Evolutionary conservation across 345 rosid genomes (phyloP), one percentile per base, ranked within the genome.

Genomic region (Luvunga scandens): DNA sequence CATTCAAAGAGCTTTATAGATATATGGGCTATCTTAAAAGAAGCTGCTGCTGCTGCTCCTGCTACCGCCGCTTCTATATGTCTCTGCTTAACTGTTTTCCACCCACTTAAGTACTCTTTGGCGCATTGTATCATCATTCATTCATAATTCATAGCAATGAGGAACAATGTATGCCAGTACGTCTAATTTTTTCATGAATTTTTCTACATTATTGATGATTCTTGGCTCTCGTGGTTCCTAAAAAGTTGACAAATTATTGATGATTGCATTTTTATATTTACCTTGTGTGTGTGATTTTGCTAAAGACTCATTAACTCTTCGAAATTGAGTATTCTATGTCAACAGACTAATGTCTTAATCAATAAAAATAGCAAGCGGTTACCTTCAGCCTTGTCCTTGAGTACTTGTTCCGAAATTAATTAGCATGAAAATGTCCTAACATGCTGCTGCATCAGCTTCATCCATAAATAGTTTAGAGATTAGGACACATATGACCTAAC

Each of bases 1-100:
- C 68, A 65, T n/a, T 76, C 69, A 77, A 73, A 42, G 45, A 64
- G 76, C 71, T 80, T 63, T 73, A 27, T 21, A 62, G 56, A 57
- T 66, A 79, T 30, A 72, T 6, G 64, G 78, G 62, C 78, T 22
- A 28, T 31, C 50, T 25, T 9, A 70, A 62, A 62, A 62, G 27
- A 12, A 42, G 50, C 59, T 18, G 22, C 16, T 13, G 30, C 36
- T 27, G 66, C 14, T 65, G 13, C 21, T 9, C 3, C 57, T 9
- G n/a, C 16, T 13, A 19, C 22, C 4, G 66, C 13, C 33, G 13
- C 21, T 33, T 21, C 4, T 33, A 6, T 34, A 33, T 72, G 50
- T 50, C 19, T 22, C 31, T 71, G 61, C 66, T 27, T 42, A 6
- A 42, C 77, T 62, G 77, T 75, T 63, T 19, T 63, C 77, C 70